A percentile compares a stretch with the other conserved stretches of the same genome.
Conservation (phyloP, 2,329 filamentous ascomycete genomes). For the Myriosclerotinia duriaeana region DNA sequence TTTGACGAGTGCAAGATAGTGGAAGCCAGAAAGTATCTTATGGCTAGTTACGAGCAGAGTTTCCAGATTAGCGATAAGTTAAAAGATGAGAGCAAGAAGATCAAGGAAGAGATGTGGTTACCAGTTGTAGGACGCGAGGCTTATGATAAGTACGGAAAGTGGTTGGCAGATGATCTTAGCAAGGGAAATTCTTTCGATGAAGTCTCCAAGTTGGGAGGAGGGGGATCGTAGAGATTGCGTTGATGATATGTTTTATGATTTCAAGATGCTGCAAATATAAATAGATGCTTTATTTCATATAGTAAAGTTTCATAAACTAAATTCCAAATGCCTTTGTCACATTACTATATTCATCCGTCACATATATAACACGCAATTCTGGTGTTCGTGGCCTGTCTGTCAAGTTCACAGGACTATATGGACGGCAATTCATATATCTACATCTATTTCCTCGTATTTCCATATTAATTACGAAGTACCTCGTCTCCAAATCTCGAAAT, state of each 20-base stretch:
- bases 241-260: neutral
- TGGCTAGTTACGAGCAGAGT: neutral
- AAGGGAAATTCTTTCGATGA: neutral
- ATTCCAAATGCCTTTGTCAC: too few species aligned
- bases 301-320: too few species aligned
- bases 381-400: too few species aligned
- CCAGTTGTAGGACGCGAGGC: neutral
- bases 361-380: too few species aligned
- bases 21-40: neutral
- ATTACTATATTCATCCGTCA: too few species aligned
- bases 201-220: neutral
- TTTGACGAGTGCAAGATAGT: neutral
- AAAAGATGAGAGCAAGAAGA: neutral
- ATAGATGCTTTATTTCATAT: neutral
- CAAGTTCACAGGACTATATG: too few species aligned
- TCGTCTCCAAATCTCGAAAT: too few species aligned
- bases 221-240: neutral
- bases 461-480: too few species aligned
- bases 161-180: neutral
- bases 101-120: conserved; percentile 1
- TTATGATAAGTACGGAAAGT: neutral
- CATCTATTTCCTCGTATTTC: too few species aligned
- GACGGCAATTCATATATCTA: too few species aligned
- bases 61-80: neutral
- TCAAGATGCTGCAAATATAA: neutral